phyloP scores from a whole-genome alignment of 2,329 filamentous ascomycete species.

The Botrytis sinoallii region DNA sequence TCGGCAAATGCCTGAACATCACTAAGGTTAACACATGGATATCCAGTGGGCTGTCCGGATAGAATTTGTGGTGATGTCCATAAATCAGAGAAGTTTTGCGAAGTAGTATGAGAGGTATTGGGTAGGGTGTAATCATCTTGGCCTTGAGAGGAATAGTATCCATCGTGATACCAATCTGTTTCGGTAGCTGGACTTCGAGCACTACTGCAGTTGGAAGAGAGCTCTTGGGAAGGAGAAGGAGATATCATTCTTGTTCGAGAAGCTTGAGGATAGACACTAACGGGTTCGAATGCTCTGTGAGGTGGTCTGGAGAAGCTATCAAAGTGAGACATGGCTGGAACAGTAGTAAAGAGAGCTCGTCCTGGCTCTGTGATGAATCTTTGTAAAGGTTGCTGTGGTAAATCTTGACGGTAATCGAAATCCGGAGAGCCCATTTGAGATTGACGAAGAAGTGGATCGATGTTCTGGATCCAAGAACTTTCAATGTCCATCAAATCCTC shows the following conservation, averaged over 20 bases:
- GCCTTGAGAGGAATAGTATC: constrained; percentile 22
- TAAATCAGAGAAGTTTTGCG: constrained; percentile 20
- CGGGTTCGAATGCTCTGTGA: constrained; percentile 21
- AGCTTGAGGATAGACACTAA: constrained; percentile 25
- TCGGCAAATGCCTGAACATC: constrained; percentile 34
- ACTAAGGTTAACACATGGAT: constrained; percentile 30
- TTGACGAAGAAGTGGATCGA: constrained; percentile 26
- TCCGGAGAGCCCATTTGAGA: constrained; percentile 5
- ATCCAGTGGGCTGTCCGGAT: constrained; percentile 6
- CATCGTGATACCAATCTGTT: constrained; percentile 24
- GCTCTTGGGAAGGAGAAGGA: constrained; percentile 30
- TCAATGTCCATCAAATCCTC: constrained; percentile 20
- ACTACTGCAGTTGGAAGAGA: constrained; percentile 28
- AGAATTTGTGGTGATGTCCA: constrained; percentile 8
- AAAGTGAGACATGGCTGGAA: constrained; percentile 4
- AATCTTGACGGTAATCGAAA: constrained; percentile 17
- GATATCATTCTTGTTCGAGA: constrained; percentile 25
- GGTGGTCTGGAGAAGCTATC: constrained; percentile 10
- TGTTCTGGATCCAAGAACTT: constrained; percentile 22
- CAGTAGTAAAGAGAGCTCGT: constrained; percentile 24
- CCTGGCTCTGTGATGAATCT: constrained; percentile 27
- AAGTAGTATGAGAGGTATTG: constrained; percentile 11
- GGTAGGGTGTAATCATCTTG: constrained; percentile 23
- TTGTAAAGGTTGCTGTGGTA: constrained; percentile 26
- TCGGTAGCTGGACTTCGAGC: constrained; percentile 27